Percentiles rank a stretch among this genome's conserved stretches.
phyloP scores from a whole-genome alignment of 225 moss, liverwort and hornwort species.

The Physcomitrellopsis africana region DNA sequence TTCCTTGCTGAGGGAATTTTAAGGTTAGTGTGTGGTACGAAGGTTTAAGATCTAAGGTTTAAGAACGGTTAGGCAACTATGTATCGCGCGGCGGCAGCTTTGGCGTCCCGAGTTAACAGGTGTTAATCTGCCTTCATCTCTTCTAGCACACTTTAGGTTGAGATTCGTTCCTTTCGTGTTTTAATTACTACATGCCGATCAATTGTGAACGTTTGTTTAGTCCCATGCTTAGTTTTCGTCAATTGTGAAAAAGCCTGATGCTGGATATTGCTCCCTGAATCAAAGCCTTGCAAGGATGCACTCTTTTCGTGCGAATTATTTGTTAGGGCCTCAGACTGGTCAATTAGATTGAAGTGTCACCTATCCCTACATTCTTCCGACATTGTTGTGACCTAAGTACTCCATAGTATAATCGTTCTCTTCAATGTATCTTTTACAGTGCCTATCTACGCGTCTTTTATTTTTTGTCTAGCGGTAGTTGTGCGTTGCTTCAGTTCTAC shows the following conservation, averaged over 20 bases:
- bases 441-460: too few relatives aligned
- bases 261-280: neutral
- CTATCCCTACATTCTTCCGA: too few relatives aligned
- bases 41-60: conserved; percentile 1
- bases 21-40: neutral
- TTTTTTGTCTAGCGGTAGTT: too few relatives aligned
- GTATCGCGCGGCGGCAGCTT: conserved; percentile 60
- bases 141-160: neutral
- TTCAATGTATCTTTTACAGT: too few relatives aligned
- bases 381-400: too few relatives aligned
- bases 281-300: neutral
- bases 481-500: too few relatives aligned
- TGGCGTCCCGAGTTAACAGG: conserved; percentile 60
- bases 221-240: neutral
- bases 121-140: neutral
- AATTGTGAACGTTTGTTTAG: neutral
- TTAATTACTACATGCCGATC: neutral
- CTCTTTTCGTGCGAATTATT: neutral
- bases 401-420: too few relatives aligned
- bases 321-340: neutral
- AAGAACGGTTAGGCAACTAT: conserved; percentile 29
- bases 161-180: conserved; percentile 13
- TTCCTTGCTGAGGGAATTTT: neutral
- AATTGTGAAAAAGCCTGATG: neutral
- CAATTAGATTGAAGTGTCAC: neutral